phyloP scores from a whole-genome alignment of 2,329 filamentous ascomycete species.

The Capronia coronata region DNA sequence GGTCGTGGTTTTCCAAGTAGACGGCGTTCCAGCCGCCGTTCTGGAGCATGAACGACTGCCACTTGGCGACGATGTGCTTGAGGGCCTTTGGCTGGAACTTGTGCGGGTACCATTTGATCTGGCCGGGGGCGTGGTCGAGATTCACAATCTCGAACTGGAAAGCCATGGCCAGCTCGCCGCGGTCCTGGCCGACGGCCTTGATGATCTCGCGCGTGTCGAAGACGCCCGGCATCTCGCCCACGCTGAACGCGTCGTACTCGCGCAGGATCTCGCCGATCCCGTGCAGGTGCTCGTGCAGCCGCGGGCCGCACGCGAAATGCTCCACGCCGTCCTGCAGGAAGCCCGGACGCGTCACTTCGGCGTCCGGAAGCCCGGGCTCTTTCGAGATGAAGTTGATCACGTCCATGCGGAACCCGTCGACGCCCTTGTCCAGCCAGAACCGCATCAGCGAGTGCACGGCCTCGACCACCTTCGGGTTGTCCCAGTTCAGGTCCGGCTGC shows the following conservation, averaged over 20 bases:
- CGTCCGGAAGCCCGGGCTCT: slow-evolving; percentile 47
- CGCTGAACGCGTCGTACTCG: slow-evolving; percentile 36
- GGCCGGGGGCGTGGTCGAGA: slow-evolving; percentile 27
- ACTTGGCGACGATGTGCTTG: slow-evolving; percentile 45
- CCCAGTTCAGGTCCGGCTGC: slow-evolving; percentile 84
- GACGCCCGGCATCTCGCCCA: slow-evolving; percentile 38
- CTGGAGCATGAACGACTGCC: slow-evolving; percentile 48
- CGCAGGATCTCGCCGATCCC: slow-evolving; percentile 35
- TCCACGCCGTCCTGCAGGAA: slow-evolving; percentile 47
- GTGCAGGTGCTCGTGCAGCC: slow-evolving; percentile 35
- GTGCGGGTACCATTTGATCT: slow-evolving; percentile 41
- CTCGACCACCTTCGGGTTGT: slow-evolving; percentile 58
- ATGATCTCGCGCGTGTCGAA: slow-evolving; percentile 33
- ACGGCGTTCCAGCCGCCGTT: slow-evolving; percentile 50
- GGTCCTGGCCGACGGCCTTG: slow-evolving; percentile 33
- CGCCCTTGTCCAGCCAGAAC: slow-evolving; percentile 71
- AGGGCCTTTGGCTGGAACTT: slow-evolving; percentile 45
- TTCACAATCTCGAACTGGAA: slow-evolving; percentile 38
- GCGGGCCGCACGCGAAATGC: slow-evolving; percentile 32
- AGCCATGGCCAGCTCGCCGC: slow-evolving; percentile 37
- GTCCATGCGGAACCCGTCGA: slow-evolving; percentile 67
- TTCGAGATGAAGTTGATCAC: slow-evolving; percentile 70
- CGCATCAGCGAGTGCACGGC: slow-evolving; percentile 67
- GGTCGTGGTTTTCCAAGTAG: slow-evolving; percentile 61
- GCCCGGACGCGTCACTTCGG: slow-evolving; percentile 35